Percentiles rank a stretch among this genome's conserved stretches.
Evolutionary conservation across 768 basidiomycete genomes (phyloP).

Genomic region (Boletus pseudopeckii): DNA sequence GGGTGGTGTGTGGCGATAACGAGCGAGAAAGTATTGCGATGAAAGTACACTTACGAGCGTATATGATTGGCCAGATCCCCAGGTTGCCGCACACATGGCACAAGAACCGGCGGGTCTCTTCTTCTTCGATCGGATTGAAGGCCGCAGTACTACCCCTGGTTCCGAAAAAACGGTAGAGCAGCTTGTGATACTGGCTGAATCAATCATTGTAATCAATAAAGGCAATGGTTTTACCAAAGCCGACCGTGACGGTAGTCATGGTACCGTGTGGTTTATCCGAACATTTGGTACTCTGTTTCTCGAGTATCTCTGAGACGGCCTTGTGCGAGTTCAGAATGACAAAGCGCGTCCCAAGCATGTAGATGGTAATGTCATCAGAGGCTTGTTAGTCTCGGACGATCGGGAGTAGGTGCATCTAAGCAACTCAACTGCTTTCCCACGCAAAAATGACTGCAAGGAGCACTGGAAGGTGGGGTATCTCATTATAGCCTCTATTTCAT

Average conservation of each 20-base stretch:
- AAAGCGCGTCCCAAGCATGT: too few species aligned
- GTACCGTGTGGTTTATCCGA: constrained; percentile 29
- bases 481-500: too few species aligned
- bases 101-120: constrained; percentile 18
- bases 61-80: constrained; percentile 15
- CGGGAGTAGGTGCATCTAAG: too few species aligned
- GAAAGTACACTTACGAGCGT: constrained; percentile 15
- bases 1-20: not conserved
- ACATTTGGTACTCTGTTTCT: constrained; percentile 51
- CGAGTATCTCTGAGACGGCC: constrained; percentile 46
- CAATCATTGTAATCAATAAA: constrained; percentile 7
- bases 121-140: constrained; percentile 18
- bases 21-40: not conserved
- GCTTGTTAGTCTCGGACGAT: too few species aligned
- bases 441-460: too few species aligned
- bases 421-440: constrained; percentile 45
- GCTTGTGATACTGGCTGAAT: constrained; percentile 18
- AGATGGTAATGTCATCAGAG: too few species aligned
- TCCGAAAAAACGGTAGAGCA: constrained; percentile 7
- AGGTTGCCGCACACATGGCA: constrained; percentile 14
- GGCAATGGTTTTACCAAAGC: not conserved
- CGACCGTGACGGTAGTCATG: constrained; percentile 24
- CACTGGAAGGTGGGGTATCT: too few species aligned
- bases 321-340: constrained; percentile 48
- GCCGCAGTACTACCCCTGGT: constrained; percentile 2